These are phyloP conservation scores for Ilex paraguariensis DNA, from an alignment of 305 asterid species.

Conservation along the genomic window DNA sequence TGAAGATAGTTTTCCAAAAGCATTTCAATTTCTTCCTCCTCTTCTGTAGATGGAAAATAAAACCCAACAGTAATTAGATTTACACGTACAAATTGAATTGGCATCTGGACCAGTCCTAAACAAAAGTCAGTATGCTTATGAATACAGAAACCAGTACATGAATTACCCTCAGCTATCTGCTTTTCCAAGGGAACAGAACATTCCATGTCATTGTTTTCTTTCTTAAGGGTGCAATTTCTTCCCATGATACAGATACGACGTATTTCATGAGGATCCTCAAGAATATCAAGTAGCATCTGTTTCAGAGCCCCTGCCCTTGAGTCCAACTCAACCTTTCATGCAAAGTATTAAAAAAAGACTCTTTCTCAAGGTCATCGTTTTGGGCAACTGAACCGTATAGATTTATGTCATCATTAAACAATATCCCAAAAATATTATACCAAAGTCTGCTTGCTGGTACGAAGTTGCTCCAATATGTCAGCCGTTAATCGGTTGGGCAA, in stretches of 20 bases:
- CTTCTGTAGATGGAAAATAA: conserved; percentile 53
- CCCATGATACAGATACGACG: conserved; percentile 95
- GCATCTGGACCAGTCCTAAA: conserved; percentile 8
- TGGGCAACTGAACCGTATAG: not conserved
- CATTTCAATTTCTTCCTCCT: conserved; percentile 99
- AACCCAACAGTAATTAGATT: conserved; percentile 12
- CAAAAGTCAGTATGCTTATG: conserved; percentile 8
- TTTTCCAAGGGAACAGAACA: conserved; percentile 73
- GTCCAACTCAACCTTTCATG: conserved; percentile 82
- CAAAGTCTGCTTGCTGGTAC: conserved; percentile 91
- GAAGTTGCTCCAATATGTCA: conserved; percentile 87
- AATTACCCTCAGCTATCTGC: conserved; percentile 87
- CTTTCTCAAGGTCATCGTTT: not conserved
- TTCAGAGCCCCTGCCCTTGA: conserved; percentile 93
- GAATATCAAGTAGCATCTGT: conserved; percentile 98
- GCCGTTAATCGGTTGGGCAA: conserved; percentile 93
- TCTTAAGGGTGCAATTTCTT: conserved; percentile 73
- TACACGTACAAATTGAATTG: not conserved
- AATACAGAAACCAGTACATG: conserved; percentile 4
- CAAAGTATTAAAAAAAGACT: conserved; percentile 8
- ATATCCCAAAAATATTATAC: conserved; percentile 24
- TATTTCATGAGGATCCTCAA: conserved; percentile 95
- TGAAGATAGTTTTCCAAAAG: conserved; percentile 95
- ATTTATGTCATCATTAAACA: not conserved
- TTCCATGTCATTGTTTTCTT: conserved; percentile 56